A percentile compares a stretch with the other conserved stretches of the same genome.
phyloP scores from a whole-genome alignment of 352 stramenopile genomes.

The Globisporangium spiculum region DNA sequence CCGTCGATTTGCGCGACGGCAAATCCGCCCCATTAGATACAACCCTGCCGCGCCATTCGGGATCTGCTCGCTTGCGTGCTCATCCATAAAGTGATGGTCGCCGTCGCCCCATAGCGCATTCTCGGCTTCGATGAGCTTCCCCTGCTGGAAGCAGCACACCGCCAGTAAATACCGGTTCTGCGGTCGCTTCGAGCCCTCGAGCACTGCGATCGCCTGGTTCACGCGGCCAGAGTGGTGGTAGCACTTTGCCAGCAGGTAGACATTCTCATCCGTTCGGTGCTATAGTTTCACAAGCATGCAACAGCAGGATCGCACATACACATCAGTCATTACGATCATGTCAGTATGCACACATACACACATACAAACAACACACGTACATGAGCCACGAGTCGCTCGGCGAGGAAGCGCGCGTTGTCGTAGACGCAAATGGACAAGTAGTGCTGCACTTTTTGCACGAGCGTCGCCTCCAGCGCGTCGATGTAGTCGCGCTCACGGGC shows the following conservation, averaged over 20 bases:
- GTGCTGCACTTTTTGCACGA: conserved; percentile 46
- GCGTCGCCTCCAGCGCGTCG: conserved; percentile 44
- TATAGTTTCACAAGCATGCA: conserved; percentile 15
- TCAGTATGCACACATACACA: not conserved
- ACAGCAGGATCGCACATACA: conserved; percentile 10
- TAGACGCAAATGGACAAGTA: conserved; percentile 55
- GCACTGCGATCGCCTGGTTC: conserved; percentile 51
- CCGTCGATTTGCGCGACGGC: conserved; percentile 80
- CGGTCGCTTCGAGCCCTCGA: conserved; percentile 33
- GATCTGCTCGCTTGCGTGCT: conserved; percentile 36
- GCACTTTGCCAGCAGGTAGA: conserved; percentile 55
- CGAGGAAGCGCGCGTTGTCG: conserved; percentile 75
- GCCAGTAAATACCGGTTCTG: conserved; percentile 73
- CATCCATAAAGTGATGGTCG: conserved; percentile 21
- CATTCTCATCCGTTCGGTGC: conserved; percentile 56
- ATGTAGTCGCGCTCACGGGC: not conserved
- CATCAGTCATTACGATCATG: not conserved
- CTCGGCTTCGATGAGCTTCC: conserved; percentile 84
- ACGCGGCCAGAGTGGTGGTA: conserved; percentile 59
- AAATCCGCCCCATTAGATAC: conserved; percentile 92
- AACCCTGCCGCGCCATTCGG: conserved; percentile 90
- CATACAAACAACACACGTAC: conserved; percentile 27
- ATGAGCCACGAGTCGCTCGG: conserved; percentile 77
- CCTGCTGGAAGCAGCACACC: conserved; percentile 71
- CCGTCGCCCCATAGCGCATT: conserved; percentile 78